Base-by-base conservation (phyloP, 495 filamentous ascomycete genomes). In the Alectoria sarmentosa region DNA sequence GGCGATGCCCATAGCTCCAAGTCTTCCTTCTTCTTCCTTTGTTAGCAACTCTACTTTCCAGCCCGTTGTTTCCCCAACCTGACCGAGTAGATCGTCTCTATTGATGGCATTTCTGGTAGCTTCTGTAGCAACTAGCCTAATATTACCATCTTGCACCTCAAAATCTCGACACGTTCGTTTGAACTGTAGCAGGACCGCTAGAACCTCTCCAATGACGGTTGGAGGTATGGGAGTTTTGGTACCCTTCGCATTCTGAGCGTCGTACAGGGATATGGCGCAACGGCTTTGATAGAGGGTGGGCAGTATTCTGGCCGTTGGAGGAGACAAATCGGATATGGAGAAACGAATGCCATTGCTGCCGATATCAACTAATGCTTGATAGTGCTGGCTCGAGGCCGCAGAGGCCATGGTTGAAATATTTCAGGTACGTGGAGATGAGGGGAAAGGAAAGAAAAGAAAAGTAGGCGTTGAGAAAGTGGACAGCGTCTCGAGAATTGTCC, bases 291-390 rank as follows among this genome's bases (percentile, higher is more conserved):
- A 94, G 61, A 95, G 66, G 41, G 88, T 92, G 23, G 81, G 88
- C 36, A 96, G 80, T 38, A 92, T 82, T 19, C 92, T 86, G 21
- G 87, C 77, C 5, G 78, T 84, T 3, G 87, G 84, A 11, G 86
- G 84, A 2, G 86, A 82, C 38, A 96, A 82, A 62, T 90, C 84
- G 13, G 91, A 89, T 65, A 97, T 91, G 13, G 89, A 93, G 78
- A 96, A 96, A 54, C 92, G 91, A 68, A 97, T 93, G 65, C 92
- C 92, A 82, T 97, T 97, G 78, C 92, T 90, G 71, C 88, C 88
- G 79, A 91, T 89, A 66, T 91, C 88, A 58, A 91, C 88, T 11
- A 91, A 71, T 60, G 79, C 83, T 34, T 66, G 64, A 42, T 70
- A 70, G 32, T 71, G 52, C 38, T 57, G 38, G 23, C 37, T 60